These are phyloP conservation scores for Xanthoconium separans DNA, from an alignment of 1,284 basidiomycete genomes.

Conservation along the genomic window DNA sequence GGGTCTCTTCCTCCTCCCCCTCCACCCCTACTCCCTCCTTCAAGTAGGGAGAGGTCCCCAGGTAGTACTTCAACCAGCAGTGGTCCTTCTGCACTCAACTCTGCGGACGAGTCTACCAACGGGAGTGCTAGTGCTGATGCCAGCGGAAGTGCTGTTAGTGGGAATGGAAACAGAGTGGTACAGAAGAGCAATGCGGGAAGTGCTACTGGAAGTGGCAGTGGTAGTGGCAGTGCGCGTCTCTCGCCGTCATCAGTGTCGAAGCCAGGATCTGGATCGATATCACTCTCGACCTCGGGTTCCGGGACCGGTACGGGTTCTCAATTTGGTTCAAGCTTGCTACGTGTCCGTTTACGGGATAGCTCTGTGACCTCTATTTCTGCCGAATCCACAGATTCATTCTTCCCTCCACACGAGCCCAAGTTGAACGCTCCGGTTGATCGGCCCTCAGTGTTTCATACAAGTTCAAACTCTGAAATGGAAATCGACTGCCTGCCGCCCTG, in stretches of 20 bases:
- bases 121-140: conserved; percentile 11
- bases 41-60: conserved; percentile 24
- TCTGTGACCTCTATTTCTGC: conserved; percentile 32
- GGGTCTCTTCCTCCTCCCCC: not conserved
- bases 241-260: conserved; percentile 19
- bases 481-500: conserved; percentile 21
- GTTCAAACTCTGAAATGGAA: conserved; percentile 28
- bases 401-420: conserved; percentile 6
- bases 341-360: conserved; percentile 24
- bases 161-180: conserved; percentile 2
- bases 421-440: conserved; percentile 2
- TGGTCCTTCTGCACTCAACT: conserved; percentile 22
- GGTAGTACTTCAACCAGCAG: conserved; percentile 27
- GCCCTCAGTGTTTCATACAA: conserved; percentile 6
- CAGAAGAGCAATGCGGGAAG: conserved; percentile 15
- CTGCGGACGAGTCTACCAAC: conserved; percentile 25
- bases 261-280: conserved; percentile 23
- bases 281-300: conserved; percentile 25
- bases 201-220: conserved; percentile 9
- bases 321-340: conserved; percentile 27
- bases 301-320: conserved; percentile 28
- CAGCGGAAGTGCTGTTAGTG: conserved; percentile 10
- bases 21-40: conserved; percentile 2
- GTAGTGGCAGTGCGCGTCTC: conserved; percentile 3
- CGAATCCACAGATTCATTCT: conserved; percentile 22